A percentile compares a stretch with the other conserved stretches of the same genome.
phyloP scores from a whole-genome alignment of 768 basidiomycete genomes.

The Serendipita indica region DNA sequence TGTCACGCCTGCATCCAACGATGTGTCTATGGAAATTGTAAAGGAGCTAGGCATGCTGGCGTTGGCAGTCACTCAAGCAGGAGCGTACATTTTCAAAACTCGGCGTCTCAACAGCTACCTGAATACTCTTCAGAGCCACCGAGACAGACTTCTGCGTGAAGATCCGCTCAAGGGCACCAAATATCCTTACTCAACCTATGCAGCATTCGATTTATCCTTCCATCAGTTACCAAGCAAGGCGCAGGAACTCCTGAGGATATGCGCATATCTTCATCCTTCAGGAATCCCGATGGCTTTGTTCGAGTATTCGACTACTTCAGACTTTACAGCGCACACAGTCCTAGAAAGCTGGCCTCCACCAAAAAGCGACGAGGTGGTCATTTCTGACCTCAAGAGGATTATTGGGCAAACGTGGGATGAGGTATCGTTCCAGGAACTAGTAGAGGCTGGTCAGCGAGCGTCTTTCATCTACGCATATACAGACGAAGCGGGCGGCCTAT shows the following conservation, averaged over 20 bases:
- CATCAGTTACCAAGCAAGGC: background rate
- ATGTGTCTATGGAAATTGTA: background rate
- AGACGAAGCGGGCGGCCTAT: too few relatives aligned
- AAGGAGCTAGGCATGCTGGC: background rate
- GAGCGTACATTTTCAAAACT: background rate
- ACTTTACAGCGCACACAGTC: background rate
- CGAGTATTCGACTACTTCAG: background rate
- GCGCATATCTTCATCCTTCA: background rate
- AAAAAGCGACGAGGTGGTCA: background rate
- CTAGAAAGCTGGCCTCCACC: background rate
- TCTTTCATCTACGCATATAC: background rate
- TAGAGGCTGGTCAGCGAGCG: background rate
- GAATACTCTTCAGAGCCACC: background rate
- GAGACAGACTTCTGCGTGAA: background rate
- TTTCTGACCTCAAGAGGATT: background rate
- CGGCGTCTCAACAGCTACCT: background rate
- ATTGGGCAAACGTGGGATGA: background rate
- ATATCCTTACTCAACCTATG: background rate
- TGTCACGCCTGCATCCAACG: background rate
- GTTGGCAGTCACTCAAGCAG: conserved; percentile 1
- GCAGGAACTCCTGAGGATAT: background rate
- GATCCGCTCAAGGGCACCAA: background rate
- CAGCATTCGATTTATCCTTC: conserved; percentile 2
- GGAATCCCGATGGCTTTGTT: background rate
- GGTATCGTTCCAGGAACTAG: background rate